Conservation (phyloP, 1,284 basidiomycete species). For the Tetrapyrgos nigripes region DNA sequence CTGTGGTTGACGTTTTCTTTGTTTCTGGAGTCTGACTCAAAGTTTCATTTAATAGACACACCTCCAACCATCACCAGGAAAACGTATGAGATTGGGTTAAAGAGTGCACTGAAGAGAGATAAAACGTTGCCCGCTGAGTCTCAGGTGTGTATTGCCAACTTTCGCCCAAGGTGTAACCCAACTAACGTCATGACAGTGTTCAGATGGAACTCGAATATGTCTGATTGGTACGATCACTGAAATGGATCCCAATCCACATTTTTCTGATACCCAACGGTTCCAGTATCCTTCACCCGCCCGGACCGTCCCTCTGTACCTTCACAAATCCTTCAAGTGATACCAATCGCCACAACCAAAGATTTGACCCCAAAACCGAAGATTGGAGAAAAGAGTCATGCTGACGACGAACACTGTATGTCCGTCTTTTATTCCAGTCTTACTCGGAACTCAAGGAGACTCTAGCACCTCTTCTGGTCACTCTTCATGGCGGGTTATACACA, state of each 20-base stretch:
- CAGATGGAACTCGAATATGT: slow-evolving; percentile 36
- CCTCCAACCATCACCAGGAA: slow-evolving; percentile 9
- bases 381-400: not conserved
- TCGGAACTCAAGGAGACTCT: slow-evolving; percentile 16
- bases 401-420: not conserved
- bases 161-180: not conserved
- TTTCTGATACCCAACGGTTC: not conserved
- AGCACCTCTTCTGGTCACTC: slow-evolving; percentile 42
- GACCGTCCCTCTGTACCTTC: slow-evolving; percentile 42
- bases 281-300: slow-evolving; percentile 43
- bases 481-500: slow-evolving; percentile 49
- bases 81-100: slow-evolving; percentile 9
- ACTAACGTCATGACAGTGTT: slow-evolving; percentile 27
- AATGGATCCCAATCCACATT: not conserved
- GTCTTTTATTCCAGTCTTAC: slow-evolving; percentile 1
- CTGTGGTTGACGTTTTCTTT: not conserved
- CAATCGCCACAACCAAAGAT: slow-evolving; percentile 35
- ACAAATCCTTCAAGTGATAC: slow-evolving; percentile 46
- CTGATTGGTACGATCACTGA: slow-evolving; percentile 25
- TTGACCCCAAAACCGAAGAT: not conserved
- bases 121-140: slow-evolving; percentile 11
- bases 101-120: slow-evolving; percentile 11
- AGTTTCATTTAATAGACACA: not conserved
- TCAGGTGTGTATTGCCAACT: not conserved
- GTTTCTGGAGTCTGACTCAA: not conserved